Base-by-base conservation (phyloP, 768 basidiomycete species). In the Trametes elegans region DNA sequence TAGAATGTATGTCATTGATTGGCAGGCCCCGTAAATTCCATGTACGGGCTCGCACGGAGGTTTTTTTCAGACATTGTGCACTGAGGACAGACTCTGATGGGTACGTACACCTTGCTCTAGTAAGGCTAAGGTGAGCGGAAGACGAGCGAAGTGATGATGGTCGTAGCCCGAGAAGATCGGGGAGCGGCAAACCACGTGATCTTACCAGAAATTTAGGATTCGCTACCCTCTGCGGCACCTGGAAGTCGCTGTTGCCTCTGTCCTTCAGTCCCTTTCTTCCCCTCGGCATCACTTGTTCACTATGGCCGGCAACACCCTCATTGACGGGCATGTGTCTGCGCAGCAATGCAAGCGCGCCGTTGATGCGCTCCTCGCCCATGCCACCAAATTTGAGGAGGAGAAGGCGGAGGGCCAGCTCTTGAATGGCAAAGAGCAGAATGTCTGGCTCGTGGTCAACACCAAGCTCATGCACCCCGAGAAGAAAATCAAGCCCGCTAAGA, bases 371-470 rank as follows among this genome's bases (percentile, higher is more conserved):
- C 78, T 89, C 46, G 73, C 78, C 2, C 83, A 98, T 66, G 83
- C 87, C 40, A 65, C 73, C 43, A 85, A 89, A 66, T 76, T 78
- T 63, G 79, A 83, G 59, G 72, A 80, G 61, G 73, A 89, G 64
- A 76, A 79, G 54, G 83, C 87, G 55, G 85, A 90, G 68, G 83
- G 70, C 0, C 87, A 97, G 66, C 82, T 94, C 7, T 71, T 93
- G 49, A 78, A 83, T 0, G 81, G 80, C 41, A 90, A 84, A 69
- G 93, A 95, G 64, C 90, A 93, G 66, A 76, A 85, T 69, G 77
- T 98, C 49, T 98, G 93, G 90, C 79, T 99, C 18, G 86, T 90
- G 61, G 77, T 98, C 49, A 82, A 90, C 4, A 85, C 93, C 55
- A 97, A 96, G 77, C 80, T 78, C 66, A 88, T 94, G 66, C 80